These are phyloP conservation scores for Geosmithia flava DNA, from an alignment of 2,329 filamentous ascomycete species.

Conservation along the genomic window DNA sequence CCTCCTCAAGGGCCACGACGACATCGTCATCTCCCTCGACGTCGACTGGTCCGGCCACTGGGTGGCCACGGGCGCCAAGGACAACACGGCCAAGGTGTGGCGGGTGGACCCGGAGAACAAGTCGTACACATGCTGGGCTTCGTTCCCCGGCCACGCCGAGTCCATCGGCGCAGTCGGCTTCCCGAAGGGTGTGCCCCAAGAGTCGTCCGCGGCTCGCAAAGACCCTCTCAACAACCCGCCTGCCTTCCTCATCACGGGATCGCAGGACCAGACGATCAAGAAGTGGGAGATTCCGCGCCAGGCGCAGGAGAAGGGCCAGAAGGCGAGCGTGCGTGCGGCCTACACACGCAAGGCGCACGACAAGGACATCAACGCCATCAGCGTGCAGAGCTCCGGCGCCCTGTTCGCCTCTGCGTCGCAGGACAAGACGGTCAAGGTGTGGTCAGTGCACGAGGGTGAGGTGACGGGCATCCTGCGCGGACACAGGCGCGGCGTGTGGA, in stretches of 20 bases:
- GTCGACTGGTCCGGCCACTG: constrained; percentile 95
- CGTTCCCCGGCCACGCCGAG: constrained; percentile 86
- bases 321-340: constrained; percentile 49
- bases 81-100: constrained; percentile 91
- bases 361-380: constrained; percentile 95
- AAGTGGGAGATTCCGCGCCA: constrained; percentile 70
- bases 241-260: constrained; percentile 77
- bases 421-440: constrained; percentile 94
- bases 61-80: constrained; percentile 92
- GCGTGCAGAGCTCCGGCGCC: constrained; percentile 60
- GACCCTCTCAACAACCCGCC: constrained; percentile 73
- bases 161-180: constrained; percentile 84
- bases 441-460: constrained; percentile 82
- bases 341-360: constrained; percentile 96
- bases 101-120: constrained; percentile 63
- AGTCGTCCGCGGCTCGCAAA: constrained; percentile 56
- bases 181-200: constrained; percentile 55
- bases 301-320: constrained; percentile 26
- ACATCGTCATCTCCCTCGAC: constrained; percentile 91
- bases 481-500: constrained; percentile 93
- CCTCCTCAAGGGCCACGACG: constrained; percentile 77
- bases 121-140: constrained; percentile 68
- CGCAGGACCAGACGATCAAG: constrained; percentile 91
- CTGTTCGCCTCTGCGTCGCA: constrained; percentile 94
- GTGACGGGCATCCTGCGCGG: constrained; percentile 83